Conservation (phyloP, 139 green algal genomes). For the Chlamydomonas urium region DNA sequence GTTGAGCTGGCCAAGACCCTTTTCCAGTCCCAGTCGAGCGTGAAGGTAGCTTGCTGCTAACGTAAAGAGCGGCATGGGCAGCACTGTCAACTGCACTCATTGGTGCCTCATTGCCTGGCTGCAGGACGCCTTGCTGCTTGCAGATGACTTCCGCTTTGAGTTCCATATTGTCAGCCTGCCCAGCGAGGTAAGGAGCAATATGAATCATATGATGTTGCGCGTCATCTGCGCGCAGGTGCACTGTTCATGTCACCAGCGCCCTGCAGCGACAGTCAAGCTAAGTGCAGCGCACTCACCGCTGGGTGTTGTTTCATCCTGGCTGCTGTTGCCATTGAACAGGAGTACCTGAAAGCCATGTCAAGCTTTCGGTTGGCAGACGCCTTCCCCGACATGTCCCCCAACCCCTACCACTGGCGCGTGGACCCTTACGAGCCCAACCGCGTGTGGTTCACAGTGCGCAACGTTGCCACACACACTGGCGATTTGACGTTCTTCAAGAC, state of each 20-base stretch:
- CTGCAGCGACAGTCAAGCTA: no score
- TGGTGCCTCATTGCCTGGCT: conserved; percentile 1
- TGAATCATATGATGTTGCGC: no score
- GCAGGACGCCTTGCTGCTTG: conserved; percentile 27
- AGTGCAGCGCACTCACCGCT: no score
- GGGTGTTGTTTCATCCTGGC: no score
- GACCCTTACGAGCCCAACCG: conserved; percentile 63
- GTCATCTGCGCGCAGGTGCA: no score
- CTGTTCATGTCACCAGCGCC: no score
- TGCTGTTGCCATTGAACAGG: no score
- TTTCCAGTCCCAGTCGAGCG: conserved; percentile 14
- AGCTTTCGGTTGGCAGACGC: conserved; percentile 47
- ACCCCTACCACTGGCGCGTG: conserved; percentile 54
- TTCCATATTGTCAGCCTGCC: conserved; percentile 41
- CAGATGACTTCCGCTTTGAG: conserved; percentile 53
- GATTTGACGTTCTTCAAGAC: conserved; percentile 42
- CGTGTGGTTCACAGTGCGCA: conserved; percentile 63
- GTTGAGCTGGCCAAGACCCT: conserved; percentile 39
- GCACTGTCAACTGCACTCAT: neutral
- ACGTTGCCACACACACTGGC: conserved; percentile 45
- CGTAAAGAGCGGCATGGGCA: no score
- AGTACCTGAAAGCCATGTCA: conserved; percentile 44
- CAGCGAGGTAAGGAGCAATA: conserved; percentile 33
- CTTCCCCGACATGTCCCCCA: conserved; percentile 48
- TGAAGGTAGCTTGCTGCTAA: neutral